These are phyloP conservation scores for Trebouxia sp. DNA, from an alignment of 139 green algal species.

Conservation along the genomic window DNA sequence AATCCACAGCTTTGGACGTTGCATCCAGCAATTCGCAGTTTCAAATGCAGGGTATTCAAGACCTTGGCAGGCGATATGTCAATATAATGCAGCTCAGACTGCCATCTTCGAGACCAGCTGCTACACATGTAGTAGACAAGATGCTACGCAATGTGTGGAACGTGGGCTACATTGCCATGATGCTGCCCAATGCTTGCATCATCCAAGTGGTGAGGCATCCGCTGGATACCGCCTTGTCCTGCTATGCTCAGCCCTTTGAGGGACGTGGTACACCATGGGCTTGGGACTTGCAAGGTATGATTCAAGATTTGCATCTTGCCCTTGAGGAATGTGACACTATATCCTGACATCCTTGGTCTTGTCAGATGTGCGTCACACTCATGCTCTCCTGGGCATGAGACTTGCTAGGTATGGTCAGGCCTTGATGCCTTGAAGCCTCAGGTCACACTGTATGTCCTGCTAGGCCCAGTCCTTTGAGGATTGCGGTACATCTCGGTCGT, in stretches of 20 bases:
- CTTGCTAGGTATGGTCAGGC: neutral
- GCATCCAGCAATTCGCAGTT: neutral
- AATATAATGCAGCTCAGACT: slow-evolving; percentile 37
- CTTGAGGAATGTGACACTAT: too few relatives aligned
- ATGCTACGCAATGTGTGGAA: slow-evolving; percentile 80
- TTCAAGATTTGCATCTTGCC: too few relatives aligned
- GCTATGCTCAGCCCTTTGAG: slow-evolving; percentile 76
- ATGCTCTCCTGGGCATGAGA: neutral
- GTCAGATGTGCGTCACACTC: neutral
- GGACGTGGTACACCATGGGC: slow-evolving; percentile 62
- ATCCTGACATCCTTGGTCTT: neutral
- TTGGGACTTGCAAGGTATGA: slow-evolving; percentile 50
- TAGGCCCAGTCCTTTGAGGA: too few relatives aligned
- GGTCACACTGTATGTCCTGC: too few relatives aligned
- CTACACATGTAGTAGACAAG: slow-evolving; percentile 73
- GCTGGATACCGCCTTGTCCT: slow-evolving; percentile 69
- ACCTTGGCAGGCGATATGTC: slow-evolving; percentile 43
- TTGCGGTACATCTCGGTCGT: too few relatives aligned
- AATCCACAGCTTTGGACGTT: neutral
- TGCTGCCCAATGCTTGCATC: slow-evolving; percentile 68
- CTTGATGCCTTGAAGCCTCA: neutral
- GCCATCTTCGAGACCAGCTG: neutral
- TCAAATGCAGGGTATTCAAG: neutral
- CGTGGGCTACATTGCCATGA: slow-evolving; percentile 71
- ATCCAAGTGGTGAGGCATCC: slow-evolving; percentile 69